These are phyloP conservation scores for Globisporangium viniferum DNA, from an alignment of 352 stramenopile species.

Conservation along the genomic window DNA sequence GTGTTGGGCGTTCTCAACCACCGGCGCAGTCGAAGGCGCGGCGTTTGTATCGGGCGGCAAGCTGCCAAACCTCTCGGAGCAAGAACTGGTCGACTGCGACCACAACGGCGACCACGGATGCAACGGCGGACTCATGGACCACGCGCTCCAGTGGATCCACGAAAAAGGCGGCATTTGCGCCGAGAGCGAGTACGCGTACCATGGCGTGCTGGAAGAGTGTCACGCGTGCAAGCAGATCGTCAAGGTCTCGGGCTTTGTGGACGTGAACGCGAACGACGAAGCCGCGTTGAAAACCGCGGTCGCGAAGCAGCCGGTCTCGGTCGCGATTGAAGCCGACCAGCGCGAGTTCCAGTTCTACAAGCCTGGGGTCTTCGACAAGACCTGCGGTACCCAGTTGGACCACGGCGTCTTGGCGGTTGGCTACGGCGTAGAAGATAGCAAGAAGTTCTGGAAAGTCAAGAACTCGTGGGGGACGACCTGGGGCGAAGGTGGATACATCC, in stretches of 20 bases:
- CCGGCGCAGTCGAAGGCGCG: conserved; percentile 88
- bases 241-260: conserved; percentile 43
- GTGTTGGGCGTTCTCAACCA: conserved; percentile 97
- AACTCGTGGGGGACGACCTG: conserved; percentile 97
- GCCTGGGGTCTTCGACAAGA: conserved; percentile 81
- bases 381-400: conserved; percentile 88
- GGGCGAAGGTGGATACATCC: conserved; percentile 94
- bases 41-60: conserved; percentile 79
- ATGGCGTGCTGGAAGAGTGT: conserved; percentile 30
- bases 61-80: conserved; percentile 84
- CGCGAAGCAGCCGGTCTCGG: conserved; percentile 91
- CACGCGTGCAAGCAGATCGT: conserved; percentile 29
- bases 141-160: conserved; percentile 91
- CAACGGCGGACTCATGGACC: conserved; percentile 87
- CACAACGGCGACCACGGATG: conserved; percentile 83
- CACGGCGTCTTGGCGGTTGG: conserved; percentile 96
- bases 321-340: conserved; percentile 93
- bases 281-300: conserved; percentile 80
- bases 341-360: conserved; percentile 97
- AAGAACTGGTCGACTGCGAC: conserved; percentile 92
- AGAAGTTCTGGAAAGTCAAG: conserved; percentile 78
- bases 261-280: conserved; percentile 61
- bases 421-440: conserved; percentile 89
- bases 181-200: conserved; percentile 83
- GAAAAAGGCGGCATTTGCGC: conserved; percentile 71